Conservation (phyloP, 148 eudicot species). For the Vaccinium myrtillus region DNA sequence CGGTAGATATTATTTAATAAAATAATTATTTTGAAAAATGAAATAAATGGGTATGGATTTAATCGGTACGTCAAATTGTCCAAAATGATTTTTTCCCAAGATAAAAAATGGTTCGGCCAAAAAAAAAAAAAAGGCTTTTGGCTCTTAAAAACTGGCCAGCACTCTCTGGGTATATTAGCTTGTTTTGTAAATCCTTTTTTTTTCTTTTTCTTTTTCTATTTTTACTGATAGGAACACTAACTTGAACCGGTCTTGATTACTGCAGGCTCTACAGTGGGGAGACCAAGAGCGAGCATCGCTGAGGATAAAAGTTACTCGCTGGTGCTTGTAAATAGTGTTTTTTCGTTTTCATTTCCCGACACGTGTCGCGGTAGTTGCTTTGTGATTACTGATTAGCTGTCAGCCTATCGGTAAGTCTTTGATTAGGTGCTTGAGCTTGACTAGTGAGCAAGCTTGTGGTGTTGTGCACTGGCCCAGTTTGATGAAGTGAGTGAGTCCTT, state of each 20-base stretch:
- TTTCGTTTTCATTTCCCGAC: background rate
- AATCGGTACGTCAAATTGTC: too few species aligned
- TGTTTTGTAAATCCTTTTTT: too few species aligned
- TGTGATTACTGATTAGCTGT: background rate
- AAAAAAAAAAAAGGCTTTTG: too few species aligned
- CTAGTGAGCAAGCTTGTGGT: background rate
- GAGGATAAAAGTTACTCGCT: background rate
- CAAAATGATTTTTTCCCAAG: too few species aligned
- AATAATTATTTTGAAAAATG: too few species aligned
- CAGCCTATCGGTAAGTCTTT: background rate
- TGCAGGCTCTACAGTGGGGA: conserved; percentile 82
- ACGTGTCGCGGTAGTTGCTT: background rate
- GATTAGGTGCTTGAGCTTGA: background rate
- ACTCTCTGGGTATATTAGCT: too few species aligned
- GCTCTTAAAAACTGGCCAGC: too few species aligned
- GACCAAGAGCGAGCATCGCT: conserved; percentile 56
- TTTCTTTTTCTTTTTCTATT: background rate
- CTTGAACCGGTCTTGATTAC: background rate
- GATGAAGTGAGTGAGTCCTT: background rate
- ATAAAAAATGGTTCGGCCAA: too few species aligned
- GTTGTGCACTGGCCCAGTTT: background rate
- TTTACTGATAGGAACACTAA: background rate
- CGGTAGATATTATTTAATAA: too few species aligned
- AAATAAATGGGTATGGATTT: too few species aligned
- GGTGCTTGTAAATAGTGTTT: conserved; percentile 20